Evolutionary conservation across 2,329 filamentous ascomycete genomes (phyloP).

Genomic region (Sclerotinia sclerotiorum): DNA sequence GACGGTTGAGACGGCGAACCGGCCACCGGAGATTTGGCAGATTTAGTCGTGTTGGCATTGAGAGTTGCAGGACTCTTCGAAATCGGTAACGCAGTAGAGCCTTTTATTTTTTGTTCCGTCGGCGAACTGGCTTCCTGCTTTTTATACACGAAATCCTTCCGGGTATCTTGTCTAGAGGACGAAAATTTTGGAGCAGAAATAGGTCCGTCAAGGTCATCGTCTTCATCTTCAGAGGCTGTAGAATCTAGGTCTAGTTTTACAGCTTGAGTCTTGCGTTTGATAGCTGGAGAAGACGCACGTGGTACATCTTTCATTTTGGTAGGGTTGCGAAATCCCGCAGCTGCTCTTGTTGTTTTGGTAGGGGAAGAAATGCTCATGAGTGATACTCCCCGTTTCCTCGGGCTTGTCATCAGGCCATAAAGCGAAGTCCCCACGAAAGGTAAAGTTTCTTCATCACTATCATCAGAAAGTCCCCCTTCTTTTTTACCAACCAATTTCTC

Average conservation of each 20-base stretch:
- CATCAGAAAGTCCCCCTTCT: conserved; percentile 33
- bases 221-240: conserved; percentile 26
- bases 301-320: background rate
- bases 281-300: background rate
- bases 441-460: conserved; percentile 36
- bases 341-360: conserved; percentile 35
- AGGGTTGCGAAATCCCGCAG: conserved; percentile 39
- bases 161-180: background rate
- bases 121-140: background rate
- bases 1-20: background rate
- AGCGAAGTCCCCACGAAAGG: conserved; percentile 45
- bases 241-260: conserved; percentile 15
- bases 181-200: conserved; percentile 31
- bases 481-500: conserved; percentile 32
- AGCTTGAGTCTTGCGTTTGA: background rate
- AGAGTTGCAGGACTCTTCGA: background rate
- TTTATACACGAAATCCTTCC: background rate
- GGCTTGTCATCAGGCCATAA: conserved; percentile 48
- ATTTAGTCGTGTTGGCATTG: too few relatives aligned
- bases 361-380: conserved; percentile 35
- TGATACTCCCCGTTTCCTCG: conserved; percentile 38
- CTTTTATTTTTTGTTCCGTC: background rate
- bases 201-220: conserved; percentile 38
- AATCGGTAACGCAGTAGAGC: background rate
- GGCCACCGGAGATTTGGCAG: background rate